Conservation (phyloP, 352 stramenopile species). For the Globisporangium ultimum region DNA sequence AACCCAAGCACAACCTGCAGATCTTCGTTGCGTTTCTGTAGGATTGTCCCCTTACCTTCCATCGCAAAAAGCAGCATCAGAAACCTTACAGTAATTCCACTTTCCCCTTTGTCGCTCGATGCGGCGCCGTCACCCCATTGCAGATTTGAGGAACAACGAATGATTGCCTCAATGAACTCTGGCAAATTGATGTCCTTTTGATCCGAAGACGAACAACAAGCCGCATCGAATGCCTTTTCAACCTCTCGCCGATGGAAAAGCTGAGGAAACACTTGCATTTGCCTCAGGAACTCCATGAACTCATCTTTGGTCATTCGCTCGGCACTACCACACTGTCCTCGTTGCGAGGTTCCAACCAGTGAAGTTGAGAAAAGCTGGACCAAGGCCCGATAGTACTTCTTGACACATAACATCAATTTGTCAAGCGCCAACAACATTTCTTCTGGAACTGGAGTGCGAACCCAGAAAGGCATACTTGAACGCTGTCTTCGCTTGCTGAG, state of each 20-base stretch:
- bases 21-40: slow-evolving; percentile 56
- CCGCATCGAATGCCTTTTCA: slow-evolving; percentile 37
- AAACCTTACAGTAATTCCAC: slow-evolving; percentile 52
- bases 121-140: slow-evolving; percentile 26
- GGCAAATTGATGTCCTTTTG: slow-evolving; percentile 42
- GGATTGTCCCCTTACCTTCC: slow-evolving; percentile 59
- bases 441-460: slow-evolving; percentile 19
- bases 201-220: slow-evolving; percentile 20
- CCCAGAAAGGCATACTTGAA: slow-evolving; percentile 13
- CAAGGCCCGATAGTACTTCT: slow-evolving; percentile 37
- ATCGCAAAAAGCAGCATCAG: slow-evolving; percentile 78
- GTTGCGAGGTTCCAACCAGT: slow-evolving; percentile 3
- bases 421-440: slow-evolving; percentile 26
- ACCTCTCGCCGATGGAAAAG: slow-evolving; percentile 55
- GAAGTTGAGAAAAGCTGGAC: slow-evolving; percentile 37
- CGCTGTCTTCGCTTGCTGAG: background rate
- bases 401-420: slow-evolving; percentile 35
- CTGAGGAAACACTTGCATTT: slow-evolving; percentile 50
- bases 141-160: slow-evolving; percentile 43
- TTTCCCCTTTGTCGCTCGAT: slow-evolving; percentile 17
- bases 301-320: slow-evolving; percentile 24
- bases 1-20: slow-evolving; percentile 48
- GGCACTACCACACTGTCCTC: background rate
- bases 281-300: slow-evolving; percentile 53
- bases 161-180: slow-evolving; percentile 58